A percentile compares a stretch with the other conserved stretches of the same genome.
Conservation (phyloP, 345 rosid species). For the Lagerstroemia speciosa region DNA sequence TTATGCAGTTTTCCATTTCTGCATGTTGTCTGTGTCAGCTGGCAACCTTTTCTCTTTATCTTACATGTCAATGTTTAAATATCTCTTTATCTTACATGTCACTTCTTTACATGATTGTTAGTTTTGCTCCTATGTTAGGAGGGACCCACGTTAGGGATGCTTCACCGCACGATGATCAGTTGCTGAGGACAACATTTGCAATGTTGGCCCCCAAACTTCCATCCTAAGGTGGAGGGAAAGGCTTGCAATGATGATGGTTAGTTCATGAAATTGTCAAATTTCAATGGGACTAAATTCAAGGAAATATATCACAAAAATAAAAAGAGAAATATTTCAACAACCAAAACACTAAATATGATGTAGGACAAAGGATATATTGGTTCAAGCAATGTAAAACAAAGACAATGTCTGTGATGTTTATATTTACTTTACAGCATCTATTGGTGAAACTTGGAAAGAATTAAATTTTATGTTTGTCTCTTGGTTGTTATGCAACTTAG, state of each 20-base stretch:
- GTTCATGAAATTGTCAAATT: background rate
- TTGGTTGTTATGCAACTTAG: constrained; percentile 33
- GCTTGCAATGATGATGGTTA: too few relatives aligned
- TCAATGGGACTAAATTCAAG: background rate
- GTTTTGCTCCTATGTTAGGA: too few relatives aligned
- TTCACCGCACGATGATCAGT: too few relatives aligned
- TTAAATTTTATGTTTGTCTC: background rate
- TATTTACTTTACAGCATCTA: background rate
- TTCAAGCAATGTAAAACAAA: background rate
- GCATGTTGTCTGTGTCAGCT: too few relatives aligned
- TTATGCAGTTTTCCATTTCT: too few relatives aligned
- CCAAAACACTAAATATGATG: background rate
- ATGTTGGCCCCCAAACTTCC: too few relatives aligned
- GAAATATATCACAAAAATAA: background rate
- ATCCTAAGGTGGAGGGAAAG: too few relatives aligned
- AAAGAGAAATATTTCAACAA: background rate
- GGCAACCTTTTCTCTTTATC: background rate
- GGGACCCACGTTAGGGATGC: too few relatives aligned
- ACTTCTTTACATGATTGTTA: background rate
- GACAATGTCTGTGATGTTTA: background rate
- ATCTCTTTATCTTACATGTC: background rate
- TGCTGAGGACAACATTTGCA: too few relatives aligned
- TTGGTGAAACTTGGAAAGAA: background rate
- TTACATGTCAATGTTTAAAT: too few relatives aligned
- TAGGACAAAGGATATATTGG: background rate